These are phyloP conservation scores for Plasmodium sp. DNA, from an alignment of 169 alveolate genomes.

Conservation along the genomic window DNA sequence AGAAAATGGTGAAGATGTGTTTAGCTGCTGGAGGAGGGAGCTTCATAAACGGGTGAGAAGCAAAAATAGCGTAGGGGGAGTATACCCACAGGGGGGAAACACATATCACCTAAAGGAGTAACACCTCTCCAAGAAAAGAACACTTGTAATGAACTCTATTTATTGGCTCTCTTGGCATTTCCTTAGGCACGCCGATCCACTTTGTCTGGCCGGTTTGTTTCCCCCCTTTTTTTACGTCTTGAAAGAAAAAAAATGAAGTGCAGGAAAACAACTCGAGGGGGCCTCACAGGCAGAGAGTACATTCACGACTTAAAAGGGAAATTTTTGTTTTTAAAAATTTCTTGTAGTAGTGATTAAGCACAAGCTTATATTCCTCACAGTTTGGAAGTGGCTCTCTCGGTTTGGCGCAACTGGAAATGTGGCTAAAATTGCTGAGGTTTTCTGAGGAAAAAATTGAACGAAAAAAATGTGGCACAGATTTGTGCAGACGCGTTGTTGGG, in stretches of 20 bases:
- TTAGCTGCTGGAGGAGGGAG: background rate
- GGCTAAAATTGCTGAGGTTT: background rate
- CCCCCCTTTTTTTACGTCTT: background rate
- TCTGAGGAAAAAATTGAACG: background rate
- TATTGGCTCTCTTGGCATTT: background rate
- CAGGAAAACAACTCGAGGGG: background rate
- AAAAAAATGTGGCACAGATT: background rate
- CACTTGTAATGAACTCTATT: background rate
- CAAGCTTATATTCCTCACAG: background rate
- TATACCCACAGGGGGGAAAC: background rate
- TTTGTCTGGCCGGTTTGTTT: background rate
- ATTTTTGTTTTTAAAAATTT: constrained; percentile 5
- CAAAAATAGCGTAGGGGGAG: background rate
- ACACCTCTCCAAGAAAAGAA: background rate
- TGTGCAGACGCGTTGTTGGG: background rate
- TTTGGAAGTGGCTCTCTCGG: background rate
- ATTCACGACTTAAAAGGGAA: background rate
- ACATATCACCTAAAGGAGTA: background rate
- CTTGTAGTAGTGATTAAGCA: constrained; percentile 6
- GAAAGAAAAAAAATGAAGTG: background rate
- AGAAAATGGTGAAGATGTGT: background rate
- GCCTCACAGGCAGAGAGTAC: background rate
- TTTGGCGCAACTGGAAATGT: background rate
- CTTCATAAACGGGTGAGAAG: background rate
- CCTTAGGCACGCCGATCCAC: background rate